These are phyloP conservation scores for Ascosphaera pollenicola DNA, from an alignment of 2,329 filamentous ascomycete genomes.

Conservation along the genomic window DNA sequence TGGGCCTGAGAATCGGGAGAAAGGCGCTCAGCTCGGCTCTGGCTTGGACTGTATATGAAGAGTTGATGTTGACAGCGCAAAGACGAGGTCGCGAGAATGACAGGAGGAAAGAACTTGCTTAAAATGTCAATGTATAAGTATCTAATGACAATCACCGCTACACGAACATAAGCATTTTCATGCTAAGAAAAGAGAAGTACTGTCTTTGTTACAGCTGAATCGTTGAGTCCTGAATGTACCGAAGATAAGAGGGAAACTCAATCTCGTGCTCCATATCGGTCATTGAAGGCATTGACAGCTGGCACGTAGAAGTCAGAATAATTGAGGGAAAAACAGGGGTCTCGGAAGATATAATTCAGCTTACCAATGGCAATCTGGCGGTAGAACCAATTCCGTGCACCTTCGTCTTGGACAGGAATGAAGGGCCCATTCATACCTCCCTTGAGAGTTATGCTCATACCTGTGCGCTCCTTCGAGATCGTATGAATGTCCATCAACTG, in stretches of 20 bases:
- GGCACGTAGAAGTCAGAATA: background rate
- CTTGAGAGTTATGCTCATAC: conserved; percentile 68
- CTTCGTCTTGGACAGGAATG: conserved; percentile 80
- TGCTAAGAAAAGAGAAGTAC: background rate
- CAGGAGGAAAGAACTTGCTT: no score
- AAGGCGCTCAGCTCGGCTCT: conserved; percentile 89
- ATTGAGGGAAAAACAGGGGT: background rate
- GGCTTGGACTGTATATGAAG: conserved; percentile 94
- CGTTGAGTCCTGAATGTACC: no score
- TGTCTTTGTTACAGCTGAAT: no score
- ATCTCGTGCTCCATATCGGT: conserved; percentile 41
- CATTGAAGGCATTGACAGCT: conserved; percentile 46
- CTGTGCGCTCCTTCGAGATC: conserved; percentile 89
- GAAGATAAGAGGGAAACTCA: conserved; percentile 5
- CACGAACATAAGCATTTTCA: no score
- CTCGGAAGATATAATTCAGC: conserved; percentile 5
- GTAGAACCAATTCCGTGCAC: conserved; percentile 44
- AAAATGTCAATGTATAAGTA: no score
- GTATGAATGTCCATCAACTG: conserved; percentile 90
- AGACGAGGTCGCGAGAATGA: background rate
- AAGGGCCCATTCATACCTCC: conserved; percentile 89
- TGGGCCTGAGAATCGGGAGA: conserved; percentile 67
- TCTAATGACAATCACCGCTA: no score
- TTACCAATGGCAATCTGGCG: conserved; percentile 37
- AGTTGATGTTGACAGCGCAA: conserved; percentile 35